Base-by-base conservation (phyloP, 306 rosid genomes). In the Cotoneaster glaucophyllus region DNA sequence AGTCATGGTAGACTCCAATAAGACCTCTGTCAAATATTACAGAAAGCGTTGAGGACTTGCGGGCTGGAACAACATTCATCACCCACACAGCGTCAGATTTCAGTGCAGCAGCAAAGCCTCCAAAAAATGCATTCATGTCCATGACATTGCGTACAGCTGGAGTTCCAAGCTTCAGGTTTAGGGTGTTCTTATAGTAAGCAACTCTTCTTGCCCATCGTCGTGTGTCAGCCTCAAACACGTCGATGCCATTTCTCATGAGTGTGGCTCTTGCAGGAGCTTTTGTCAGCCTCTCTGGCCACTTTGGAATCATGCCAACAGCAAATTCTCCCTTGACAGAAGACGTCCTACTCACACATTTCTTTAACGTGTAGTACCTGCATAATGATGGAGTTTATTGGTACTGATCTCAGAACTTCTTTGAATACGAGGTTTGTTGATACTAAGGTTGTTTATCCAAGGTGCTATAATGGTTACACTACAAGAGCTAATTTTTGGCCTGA, bases 121-220 rank as follows among this genome's bases (percentile, higher is more conserved):
- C 99, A 84, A 96, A 89, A 74, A 92, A 85, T 63, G 97, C 97
- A 88, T 92, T 96, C 99, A 96, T 89, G 78, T 96, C 99, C 96
- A 96, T 92, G 85, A 92, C 73, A 41, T 96, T 96, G 79, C 98
- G 98, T 34, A 92, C 82, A 13, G 96, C 88, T n/a, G 93, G 61
- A 74, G 96, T 92, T 65, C 99, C 99, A 78, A 96, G 91, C 86
- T 88, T 92, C 82, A 90, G 74, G 61, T 87, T 85, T 70, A 96
- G 89, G 59, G 96, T 75, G 71, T 86, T 86, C 79, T 96, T 96
- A 74, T 96, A 96, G 86, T 88, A 78, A 31, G 87, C 78, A 73
- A 87, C 83, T 76, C 98, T 89, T 81, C 99, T 89, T 74, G 75
- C 82, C 99, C 99, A 96, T 68, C 98, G 84, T 77, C 83, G 87